Conservation (phyloP, 345 rosid species). For the Excoecaria cochinchinensis region DNA sequence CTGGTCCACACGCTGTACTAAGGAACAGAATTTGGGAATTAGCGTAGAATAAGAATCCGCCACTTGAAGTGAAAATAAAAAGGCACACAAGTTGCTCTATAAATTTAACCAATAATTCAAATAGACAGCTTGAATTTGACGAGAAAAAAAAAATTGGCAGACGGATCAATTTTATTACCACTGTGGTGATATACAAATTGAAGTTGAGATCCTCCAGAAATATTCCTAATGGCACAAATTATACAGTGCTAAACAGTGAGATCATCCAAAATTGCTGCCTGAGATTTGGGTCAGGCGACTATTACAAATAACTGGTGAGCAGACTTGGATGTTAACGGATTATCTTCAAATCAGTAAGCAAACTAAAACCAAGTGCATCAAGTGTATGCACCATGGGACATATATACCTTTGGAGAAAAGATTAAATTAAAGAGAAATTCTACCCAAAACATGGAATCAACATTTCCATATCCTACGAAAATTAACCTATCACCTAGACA, state of each 20-base stretch:
- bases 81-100: not conserved
- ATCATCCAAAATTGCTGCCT: slow-evolving; percentile 52
- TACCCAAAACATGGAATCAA: not conserved
- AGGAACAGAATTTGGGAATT: not conserved
- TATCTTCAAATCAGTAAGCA: not conserved
- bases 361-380: slow-evolving; percentile 5
- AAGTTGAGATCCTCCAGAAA: not conserved
- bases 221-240: not conserved
- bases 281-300: slow-evolving; percentile 16
- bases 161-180: slow-evolving; percentile 15
- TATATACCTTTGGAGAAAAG: not conserved
- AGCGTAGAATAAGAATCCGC: not conserved
- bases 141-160: not conserved
- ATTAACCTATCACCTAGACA: slow-evolving; percentile 55
- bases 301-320: slow-evolving; percentile 30
- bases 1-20: not conserved
- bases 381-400: slow-evolving; percentile 4
- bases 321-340: slow-evolving; percentile 27
- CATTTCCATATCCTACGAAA: slow-evolving; percentile 17
- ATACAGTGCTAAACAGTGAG: slow-evolving; percentile 24
- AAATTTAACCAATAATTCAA: not conserved
- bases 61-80: not conserved
- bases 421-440: not conserved
- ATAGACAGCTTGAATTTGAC: not conserved
- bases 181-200: slow-evolving; percentile 25